Base-by-base conservation (phyloP, 2,329 filamentous ascomycete species). In the Epicoccum nigrum region DNA sequence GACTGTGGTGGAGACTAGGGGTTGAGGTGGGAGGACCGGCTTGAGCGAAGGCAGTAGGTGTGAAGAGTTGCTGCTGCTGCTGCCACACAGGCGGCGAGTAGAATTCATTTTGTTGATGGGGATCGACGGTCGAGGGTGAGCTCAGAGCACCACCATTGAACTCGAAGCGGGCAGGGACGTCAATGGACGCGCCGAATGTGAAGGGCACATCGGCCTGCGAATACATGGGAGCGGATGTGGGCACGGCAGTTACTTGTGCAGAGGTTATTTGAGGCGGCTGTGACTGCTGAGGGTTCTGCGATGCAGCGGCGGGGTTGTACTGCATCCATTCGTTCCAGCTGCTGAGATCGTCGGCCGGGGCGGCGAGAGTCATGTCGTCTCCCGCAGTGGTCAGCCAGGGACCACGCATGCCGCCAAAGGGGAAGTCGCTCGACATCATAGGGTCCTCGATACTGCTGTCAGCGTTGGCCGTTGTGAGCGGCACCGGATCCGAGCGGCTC, bases 301-400 rank as follows among this genome's bases (percentile, higher is more conserved):
- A 63, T 51, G 63, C 45, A 37, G 71, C 63, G 35, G 73, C 66
- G 39, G 76, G 75, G 62, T 79, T 75, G 75, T 75, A 79, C 49
- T 74, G 68, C 70, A 79, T 74, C 74, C 75, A 79, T 35, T 79
- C 74, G 59, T 75, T 76, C 76, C 77, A 79, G 58, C 74, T 66
- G 35, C 58, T 48, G 41, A 69, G 60, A 21, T 71, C 63, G 37
- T 69, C 66, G 49, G 68, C 60, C 8, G 68, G 50, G 11, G 69
- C 60, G 23, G 60, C 44, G 45, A 74, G 58, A 16, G 69, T 55
- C 52, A 71, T 58, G 52, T 73, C 68, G 49, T 72, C 69, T 37
- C 52, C 62, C 1, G 67, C 61, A 3, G 68, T 68, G 21, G 67
- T 67, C 54, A 73, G 56, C 71, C 71, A 74, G 11, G 66, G 67